Evolutionary conservation across 139 green algal species (phyloP).

Genomic region (Chlamydomonas sphaeroides): DNA sequence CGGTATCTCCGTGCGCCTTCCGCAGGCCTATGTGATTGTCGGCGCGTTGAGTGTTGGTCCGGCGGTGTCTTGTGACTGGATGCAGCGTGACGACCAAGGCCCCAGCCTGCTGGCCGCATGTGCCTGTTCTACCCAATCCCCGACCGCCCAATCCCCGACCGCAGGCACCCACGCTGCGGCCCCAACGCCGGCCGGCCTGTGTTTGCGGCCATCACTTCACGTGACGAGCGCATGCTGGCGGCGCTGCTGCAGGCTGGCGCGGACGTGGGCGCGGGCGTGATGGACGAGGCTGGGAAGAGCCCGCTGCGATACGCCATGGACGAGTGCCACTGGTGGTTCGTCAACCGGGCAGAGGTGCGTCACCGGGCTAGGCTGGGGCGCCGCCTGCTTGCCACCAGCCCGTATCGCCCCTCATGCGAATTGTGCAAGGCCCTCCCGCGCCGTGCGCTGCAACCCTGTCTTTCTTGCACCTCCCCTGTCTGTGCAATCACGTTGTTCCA

Average conservation of each 20-base stretch:
- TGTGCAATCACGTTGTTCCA: too few species aligned
- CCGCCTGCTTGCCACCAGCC: not conserved
- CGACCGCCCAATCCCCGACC: not conserved
- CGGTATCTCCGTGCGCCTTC: too few species aligned
- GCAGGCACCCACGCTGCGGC: not conserved
- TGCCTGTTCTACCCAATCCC: not conserved
- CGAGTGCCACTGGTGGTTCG: not conserved
- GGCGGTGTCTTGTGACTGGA: too few species aligned
- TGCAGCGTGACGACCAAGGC: too few species aligned
- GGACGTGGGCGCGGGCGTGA: not conserved
- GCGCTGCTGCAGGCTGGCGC: conserved; percentile 5
- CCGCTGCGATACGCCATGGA: not conserved
- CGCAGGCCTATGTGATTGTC: not conserved
- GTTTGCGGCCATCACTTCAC: conserved; percentile 9
- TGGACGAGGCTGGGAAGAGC: not conserved
- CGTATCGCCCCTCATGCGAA: too few species aligned
- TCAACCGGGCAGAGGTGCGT: not conserved
- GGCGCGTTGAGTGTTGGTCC: too few species aligned
- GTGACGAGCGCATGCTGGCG: not conserved
- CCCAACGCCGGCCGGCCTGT: not conserved
- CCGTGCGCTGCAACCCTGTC: too few species aligned
- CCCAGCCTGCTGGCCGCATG: too few species aligned
- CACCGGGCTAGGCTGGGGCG: not conserved
- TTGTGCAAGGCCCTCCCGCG: too few species aligned
- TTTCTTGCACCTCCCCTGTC: too few species aligned